Evolutionary conservation across 176 grass and related monocot species (phyloP).

Genomic region (Thinopyrum elongatum): DNA sequence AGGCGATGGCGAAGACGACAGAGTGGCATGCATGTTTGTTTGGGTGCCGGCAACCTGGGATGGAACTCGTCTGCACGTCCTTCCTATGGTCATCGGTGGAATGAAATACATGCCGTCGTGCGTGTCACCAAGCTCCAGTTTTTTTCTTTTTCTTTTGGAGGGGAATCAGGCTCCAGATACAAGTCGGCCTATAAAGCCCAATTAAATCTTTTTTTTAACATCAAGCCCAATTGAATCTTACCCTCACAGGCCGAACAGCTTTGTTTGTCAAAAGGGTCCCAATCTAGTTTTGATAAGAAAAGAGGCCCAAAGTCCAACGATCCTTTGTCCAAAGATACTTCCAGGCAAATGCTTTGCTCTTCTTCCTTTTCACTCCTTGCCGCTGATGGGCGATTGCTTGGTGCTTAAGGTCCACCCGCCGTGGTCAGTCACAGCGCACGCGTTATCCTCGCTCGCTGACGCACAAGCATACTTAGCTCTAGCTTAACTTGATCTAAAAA

Average conservation of each 20-base stretch:
- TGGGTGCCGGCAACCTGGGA: not conserved
- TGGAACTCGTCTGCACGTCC: slow-evolving; percentile 8
- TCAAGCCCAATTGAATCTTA: not conserved
- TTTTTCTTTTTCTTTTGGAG: too few species aligned
- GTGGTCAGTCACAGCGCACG: not conserved
- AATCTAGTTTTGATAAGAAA: not conserved
- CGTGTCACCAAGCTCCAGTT: slow-evolving; percentile 1
- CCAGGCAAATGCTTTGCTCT: too few species aligned
- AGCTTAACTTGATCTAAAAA: too few species aligned
- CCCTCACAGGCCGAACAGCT: not conserved
- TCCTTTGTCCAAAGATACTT: not conserved
- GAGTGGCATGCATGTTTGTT: slow-evolving; percentile 4
- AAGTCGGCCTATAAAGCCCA: not conserved
- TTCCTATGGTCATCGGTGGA: not conserved
- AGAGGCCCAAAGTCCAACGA: not conserved
- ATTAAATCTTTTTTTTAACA: too few species aligned
- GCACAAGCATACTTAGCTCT: not conserved
- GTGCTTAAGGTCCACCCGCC: not conserved
- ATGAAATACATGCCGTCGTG: not conserved
- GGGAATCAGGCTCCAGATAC: not conserved
- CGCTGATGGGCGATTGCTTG: not conserved
- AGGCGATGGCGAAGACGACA: not conserved
- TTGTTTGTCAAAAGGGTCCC: not conserved
- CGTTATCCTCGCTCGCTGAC: not conserved
- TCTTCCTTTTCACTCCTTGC: not conserved